Percentiles rank a stretch among this genome's conserved stretches.
Evolutionary conservation across 345 rosid species (phyloP).

Genomic region (Melaleuca quinquenervia): DNA sequence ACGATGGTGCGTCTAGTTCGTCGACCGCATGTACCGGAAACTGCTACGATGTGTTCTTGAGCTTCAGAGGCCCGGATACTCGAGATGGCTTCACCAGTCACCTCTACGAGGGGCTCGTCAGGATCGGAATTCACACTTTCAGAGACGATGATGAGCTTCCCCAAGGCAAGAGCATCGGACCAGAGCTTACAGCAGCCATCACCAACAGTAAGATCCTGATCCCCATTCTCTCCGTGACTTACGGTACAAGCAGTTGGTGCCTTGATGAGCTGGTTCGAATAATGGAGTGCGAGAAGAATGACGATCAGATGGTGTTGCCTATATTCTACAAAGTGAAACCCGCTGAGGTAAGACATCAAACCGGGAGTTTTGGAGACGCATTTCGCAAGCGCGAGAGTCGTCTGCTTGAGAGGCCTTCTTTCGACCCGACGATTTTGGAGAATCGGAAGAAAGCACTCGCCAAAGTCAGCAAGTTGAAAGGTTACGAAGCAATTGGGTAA

Average conservation of each 20-base stretch:
- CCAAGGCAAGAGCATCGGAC: background rate
- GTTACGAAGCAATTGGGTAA: background rate
- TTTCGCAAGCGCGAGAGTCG: background rate
- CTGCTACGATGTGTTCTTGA: background rate
- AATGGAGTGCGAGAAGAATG: background rate
- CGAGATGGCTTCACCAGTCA: background rate
- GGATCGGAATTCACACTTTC: background rate
- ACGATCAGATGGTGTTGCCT: background rate
- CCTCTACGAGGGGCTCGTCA: background rate
- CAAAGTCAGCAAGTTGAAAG: background rate
- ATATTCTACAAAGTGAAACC: background rate
- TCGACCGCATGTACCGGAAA: background rate
- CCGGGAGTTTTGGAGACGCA: rapidly evolving
- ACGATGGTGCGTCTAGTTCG: background rate
- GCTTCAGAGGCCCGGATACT: background rate
- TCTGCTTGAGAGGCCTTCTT: rapidly evolving
- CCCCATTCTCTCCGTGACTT: background rate
- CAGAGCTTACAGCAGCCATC: background rate
- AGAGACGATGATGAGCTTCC: background rate
- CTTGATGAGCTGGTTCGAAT: background rate
- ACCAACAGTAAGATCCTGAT: background rate
- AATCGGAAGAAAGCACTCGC: background rate
- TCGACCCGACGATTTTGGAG: background rate
- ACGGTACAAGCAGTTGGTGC: background rate
- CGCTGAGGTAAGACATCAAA: background rate